Evolutionary conservation across 306 rosid genomes (phyloP), one percentile per base, ranked within the genome.

Genomic region (Notholithocarpus densiflorus): DNA sequence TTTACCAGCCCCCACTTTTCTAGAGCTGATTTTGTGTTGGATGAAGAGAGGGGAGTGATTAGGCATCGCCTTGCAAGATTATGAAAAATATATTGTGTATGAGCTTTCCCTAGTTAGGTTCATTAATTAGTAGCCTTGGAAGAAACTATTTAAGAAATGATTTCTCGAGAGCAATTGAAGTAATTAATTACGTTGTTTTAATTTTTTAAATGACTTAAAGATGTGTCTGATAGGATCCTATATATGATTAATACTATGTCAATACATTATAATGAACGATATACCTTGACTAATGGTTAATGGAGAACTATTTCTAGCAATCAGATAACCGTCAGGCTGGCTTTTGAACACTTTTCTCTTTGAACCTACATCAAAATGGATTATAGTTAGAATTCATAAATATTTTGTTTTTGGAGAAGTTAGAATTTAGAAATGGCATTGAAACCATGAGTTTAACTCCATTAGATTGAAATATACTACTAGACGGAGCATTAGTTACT

Each of bases 1-100:
- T 95, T 95, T 83, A 79, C 73, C 15, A 95, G 98, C 82, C 73
- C 83, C 60, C 88, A 82, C 45, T 92, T 95, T 80, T 76, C 93
- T 8, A 72, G 82, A 71, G 89, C 98, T 76, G 81, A 89, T 68
- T 95, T 89, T 84, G 84, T 71, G 23, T 73, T 92, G 88, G 95
- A 89, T 76, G 94, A 88, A 81, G 89, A 82, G 77, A 80, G 69
- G 26, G 92, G 87, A 84, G 79, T 95, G 21, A 92, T 92, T 59
- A 85, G 85, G 79, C 97, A 94, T 80, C 83, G 74, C 29, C 92
- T 92, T 68, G 84, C 86, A 71, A 80, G 85, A 78, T 84, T 82
- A 89, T 76, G 53, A 61, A 48, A 17, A 60, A 65, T 19, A 19
- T 5, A 17, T 18, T 7, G 3, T 74, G 6, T 56, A 18, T 3